Conservation (phyloP, 176 grass and related monocot species). For the Canna indica region DNA sequence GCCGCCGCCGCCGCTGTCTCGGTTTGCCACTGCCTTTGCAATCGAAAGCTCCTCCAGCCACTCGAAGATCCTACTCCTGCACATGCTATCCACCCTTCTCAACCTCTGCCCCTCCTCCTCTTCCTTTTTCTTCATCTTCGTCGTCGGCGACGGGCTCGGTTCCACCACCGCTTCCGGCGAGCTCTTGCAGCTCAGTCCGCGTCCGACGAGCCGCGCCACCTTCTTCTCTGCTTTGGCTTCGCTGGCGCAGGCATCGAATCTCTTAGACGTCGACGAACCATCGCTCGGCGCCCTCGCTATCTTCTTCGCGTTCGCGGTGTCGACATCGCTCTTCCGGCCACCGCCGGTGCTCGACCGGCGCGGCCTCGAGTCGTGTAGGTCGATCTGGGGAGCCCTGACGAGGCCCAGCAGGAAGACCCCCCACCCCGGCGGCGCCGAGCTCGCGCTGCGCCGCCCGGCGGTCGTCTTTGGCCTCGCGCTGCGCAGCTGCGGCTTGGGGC, state of each 20-base stretch:
- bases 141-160: not conserved
- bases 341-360: not conserved
- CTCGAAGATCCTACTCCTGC: constrained; percentile 35
- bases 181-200: constrained; percentile 34
- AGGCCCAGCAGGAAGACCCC: constrained; percentile 30
- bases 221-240: constrained; percentile 18
- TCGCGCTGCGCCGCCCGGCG: constrained; percentile 23
- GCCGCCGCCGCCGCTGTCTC: not conserved
- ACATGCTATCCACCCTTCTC: constrained; percentile 19
- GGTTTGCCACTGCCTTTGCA: constrained; percentile 16
- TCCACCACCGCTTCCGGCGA: constrained; percentile 32
- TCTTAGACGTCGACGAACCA: not conserved
- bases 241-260: no score
- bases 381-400: constrained; percentile 27
- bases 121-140: constrained; percentile 13
- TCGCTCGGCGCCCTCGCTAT: not conserved
- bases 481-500: constrained; percentile 27
- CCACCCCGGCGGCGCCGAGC: constrained; percentile 21
- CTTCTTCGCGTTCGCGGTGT: constrained; percentile 7
- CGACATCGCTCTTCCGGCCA: not conserved
- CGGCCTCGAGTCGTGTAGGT: constrained; percentile 20
- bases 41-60: constrained; percentile 38
- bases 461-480: not conserved
- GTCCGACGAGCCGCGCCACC: constrained; percentile 7
- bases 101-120: constrained; percentile 13